Evolutionary conservation across 306 rosid genomes (phyloP), one percentile per base, ranked within the genome.

Genomic region (Potentilla sterilis): DNA sequence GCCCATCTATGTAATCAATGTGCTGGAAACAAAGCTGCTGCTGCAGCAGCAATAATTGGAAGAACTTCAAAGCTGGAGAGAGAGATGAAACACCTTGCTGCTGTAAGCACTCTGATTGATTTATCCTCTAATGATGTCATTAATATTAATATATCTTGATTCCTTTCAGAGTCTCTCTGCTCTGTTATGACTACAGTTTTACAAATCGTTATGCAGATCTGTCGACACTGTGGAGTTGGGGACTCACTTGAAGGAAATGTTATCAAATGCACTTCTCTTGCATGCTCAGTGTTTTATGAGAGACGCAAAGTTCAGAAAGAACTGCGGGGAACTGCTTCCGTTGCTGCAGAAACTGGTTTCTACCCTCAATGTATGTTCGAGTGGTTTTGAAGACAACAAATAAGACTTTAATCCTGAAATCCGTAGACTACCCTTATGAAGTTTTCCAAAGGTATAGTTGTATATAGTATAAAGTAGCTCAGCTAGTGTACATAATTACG

Each of bases 211-310:
- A 72, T 80, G 81, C 84, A 93, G 98, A 83, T 94, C 77, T 94
- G 98, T 81, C 90, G 85, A 40, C 96, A 94, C 75, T 94, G 98
- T 76, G 98, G 93, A 78, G 98, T 94, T 0, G 96, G 93, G 9
- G 95, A 88, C 34, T 82, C 84, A 84, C 81, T 89, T 66, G 72
- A 88, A 64, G 97, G 87, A 77, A 84, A 81, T 65, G 89, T 87
- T 28, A 89, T 94, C 14, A 91, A 88, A 82, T 94, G 98, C 85
- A 90, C 89, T 46, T 94, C 98, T 11, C 85, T 94, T 59, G 88
- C 95, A 9, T 94, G 98, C 74, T 79, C 85, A 44, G 96, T 94
- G 81, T 92, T 94, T 61, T 92, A 83, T 37, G 96, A 94, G 84
- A 85, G 98, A 82, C 81, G 85, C 21, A 94, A 92, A 78, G 89